phyloP scores from a whole-genome alignment of 768 basidiomycete genomes.

The Rhodocollybia butyracea region DNA sequence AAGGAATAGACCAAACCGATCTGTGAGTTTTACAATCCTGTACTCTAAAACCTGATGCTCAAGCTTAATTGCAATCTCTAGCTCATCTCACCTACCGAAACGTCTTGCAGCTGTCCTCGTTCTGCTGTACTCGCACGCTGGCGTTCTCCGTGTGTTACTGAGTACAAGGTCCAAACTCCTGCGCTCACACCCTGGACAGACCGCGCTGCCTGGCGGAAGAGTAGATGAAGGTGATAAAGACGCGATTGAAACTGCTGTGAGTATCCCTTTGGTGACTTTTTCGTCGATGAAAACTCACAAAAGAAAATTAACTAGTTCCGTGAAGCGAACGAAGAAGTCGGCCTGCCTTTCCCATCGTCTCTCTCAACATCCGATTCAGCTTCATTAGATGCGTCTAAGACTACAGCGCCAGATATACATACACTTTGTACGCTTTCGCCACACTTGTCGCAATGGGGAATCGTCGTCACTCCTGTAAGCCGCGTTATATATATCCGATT shows the following conservation, averaged over 20 bases:
- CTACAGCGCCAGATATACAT: conserved; percentile 37
- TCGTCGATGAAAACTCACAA: not conserved
- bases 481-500: conserved; percentile 53
- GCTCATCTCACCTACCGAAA: conserved; percentile 27
- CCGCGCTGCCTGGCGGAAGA: conserved; percentile 82
- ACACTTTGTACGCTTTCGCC: not conserved
- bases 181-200: conserved; percentile 76
- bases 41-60: too few relatives aligned
- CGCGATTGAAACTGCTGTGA: conserved; percentile 72
- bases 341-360: conserved; percentile 43
- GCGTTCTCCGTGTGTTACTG: conserved; percentile 68
- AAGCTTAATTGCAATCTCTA: conserved; percentile 14
- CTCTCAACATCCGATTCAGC: conserved; percentile 38
- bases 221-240: conserved; percentile 62
- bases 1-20: conserved; percentile 35
- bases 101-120: conserved; percentile 74
- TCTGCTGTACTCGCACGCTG: conserved; percentile 70
- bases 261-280: too few relatives aligned
- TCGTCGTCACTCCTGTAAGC: conserved; percentile 78
- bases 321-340: conserved; percentile 87
- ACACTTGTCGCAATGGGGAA: conserved; percentile 58
- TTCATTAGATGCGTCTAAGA: not conserved
- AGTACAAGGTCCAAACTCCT: conserved; percentile 82
- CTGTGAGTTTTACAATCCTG: conserved; percentile 47
- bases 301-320: conserved; percentile 46